Base-by-base conservation (phyloP, 1,284 basidiomycete species). In the Boletellus deceptivus region DNA sequence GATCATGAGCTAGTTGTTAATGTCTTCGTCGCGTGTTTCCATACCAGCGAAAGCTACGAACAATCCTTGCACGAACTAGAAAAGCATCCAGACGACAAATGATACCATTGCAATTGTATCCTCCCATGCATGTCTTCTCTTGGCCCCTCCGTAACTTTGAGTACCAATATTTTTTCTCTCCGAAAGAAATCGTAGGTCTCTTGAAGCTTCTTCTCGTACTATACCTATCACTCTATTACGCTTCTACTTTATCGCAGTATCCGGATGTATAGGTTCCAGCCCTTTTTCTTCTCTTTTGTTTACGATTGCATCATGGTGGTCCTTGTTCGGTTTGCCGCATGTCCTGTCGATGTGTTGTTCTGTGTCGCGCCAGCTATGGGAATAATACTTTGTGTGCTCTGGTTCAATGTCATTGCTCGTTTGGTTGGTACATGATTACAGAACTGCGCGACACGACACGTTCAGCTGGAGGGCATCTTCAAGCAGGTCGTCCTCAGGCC, bases 401-500 rank as follows among this genome's bases (percentile, higher is more conserved):
- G 5, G 6, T 16, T 20, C 24, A 24, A 43, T 4, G 6, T 25
- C 14, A 9, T 31, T 38, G 18, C 18, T 38, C 16, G n/a, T 33
- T 10, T 11, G 10, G 6, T 31, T 2, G 14, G 25, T 22, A 31
- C 43, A 41, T 33, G n/a, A 4, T 31, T 31, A 13, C 9, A 4
- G 11, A 31, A 31, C 10, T 31, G 29, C 29, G 29, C 13, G 10
- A 13, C 11, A 31, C 29, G 11, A 13, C 22, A 27, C 17, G 16
- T 31, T 70, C 62, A 81, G 54, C 69, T 81, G 16, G 82, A 73
- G 25, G 88, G 83, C 77, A 91, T 80, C 70, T 91, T 91, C 59
- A 91, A 69, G 65, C 86, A 89, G n/a, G 80, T 77, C n/a, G 83
- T 80, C 57, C 78, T 81, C 56, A 91, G 65, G 1, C 89, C 89